These are phyloP conservation scores for Cyberlindnera mycetangii DNA, from an alignment of 805 yeast genomes.

Conservation along the genomic window DNA sequence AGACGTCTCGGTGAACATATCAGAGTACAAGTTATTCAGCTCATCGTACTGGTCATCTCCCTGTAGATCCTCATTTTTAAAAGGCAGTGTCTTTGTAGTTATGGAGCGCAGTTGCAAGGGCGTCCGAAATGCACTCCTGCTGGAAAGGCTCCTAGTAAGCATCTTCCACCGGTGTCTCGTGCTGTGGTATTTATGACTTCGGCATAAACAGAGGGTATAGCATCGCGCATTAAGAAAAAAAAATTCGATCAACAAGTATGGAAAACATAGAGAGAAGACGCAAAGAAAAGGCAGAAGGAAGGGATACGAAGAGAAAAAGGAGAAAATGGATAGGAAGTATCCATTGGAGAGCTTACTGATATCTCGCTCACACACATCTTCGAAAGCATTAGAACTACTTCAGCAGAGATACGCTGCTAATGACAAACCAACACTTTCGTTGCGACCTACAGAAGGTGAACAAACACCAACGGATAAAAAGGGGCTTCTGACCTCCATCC, in stretches of 20 bases:
- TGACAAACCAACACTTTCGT: conserved; percentile 30
- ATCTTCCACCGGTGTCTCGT: no score
- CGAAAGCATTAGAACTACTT: conserved; percentile 32
- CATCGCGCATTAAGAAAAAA: no score
- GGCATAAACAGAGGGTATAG: no score
- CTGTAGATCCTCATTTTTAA: conserved; percentile 8
- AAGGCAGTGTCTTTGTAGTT: conserved; percentile 3
- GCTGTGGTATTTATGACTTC: no score
- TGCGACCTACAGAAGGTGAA: conserved; percentile 31
- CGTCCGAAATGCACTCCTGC: background rate
- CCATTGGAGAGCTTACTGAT: conserved; percentile 23
- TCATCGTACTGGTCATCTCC: conserved; percentile 29
- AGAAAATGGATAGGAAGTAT: conserved; percentile 24
- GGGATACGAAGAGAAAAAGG: conserved; percentile 3
- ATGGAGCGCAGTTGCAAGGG: background rate
- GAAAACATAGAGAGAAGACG: no score
- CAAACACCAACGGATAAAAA: conserved; percentile 14
- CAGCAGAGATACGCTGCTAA: conserved; percentile 31
- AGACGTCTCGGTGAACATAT: conserved; percentile 29
- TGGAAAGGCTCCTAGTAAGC: background rate
- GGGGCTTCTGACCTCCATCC: conserved; percentile 15
- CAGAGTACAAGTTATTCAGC: conserved; percentile 34
- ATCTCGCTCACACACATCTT: conserved; percentile 19
- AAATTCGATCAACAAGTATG: no score
- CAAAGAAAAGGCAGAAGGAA: no score